A percentile compares a stretch with the other conserved stretches of the same genome.
These are phyloP conservation scores for Apostasia ramifera DNA, from an alignment of 106 monocot species.

Conservation along the genomic window DNA sequence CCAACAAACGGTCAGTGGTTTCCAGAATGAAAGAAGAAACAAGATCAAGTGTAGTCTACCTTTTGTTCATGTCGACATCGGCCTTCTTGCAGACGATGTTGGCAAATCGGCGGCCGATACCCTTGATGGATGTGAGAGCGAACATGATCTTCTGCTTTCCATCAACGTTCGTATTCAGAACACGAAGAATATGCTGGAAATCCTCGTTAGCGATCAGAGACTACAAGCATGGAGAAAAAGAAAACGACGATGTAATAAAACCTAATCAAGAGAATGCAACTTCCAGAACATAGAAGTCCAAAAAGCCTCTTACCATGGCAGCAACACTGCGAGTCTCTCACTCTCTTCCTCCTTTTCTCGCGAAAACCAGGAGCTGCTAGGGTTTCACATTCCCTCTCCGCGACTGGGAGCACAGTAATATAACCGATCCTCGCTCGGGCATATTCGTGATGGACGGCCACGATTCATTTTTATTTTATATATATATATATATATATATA, in stretches of 20 bases:
- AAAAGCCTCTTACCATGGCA: not conserved
- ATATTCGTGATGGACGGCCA: not conserved
- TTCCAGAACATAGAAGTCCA: not conserved
- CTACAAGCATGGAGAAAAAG: constrained; percentile 15
- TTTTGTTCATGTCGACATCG: constrained; percentile 96
- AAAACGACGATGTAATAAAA: not conserved
- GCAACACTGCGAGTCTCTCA: not conserved
- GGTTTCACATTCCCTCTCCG: not conserved
- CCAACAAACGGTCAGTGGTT: not conserved
- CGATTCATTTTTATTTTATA: not conserved
- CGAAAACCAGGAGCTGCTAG: not conserved
- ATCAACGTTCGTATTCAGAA: constrained; percentile 92
- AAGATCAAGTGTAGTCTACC: constrained; percentile 11
- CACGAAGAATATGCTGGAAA: constrained; percentile 95
- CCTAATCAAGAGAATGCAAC: not conserved
- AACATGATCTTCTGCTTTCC: constrained; percentile 96
- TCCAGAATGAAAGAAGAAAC: not conserved
- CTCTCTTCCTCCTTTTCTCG: not conserved
- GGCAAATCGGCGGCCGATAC: constrained; percentile 81
- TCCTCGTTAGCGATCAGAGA: constrained; percentile 80
- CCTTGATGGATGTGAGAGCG: constrained; percentile 92
- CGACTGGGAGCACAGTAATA: not conserved
- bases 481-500: not conserved
- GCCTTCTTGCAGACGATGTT: constrained; percentile 98
- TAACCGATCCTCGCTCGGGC: not conserved